Evolutionary conservation across 2,329 filamentous ascomycete genomes (phyloP).

Genomic region (Aspergillus puulaauensis): DNA sequence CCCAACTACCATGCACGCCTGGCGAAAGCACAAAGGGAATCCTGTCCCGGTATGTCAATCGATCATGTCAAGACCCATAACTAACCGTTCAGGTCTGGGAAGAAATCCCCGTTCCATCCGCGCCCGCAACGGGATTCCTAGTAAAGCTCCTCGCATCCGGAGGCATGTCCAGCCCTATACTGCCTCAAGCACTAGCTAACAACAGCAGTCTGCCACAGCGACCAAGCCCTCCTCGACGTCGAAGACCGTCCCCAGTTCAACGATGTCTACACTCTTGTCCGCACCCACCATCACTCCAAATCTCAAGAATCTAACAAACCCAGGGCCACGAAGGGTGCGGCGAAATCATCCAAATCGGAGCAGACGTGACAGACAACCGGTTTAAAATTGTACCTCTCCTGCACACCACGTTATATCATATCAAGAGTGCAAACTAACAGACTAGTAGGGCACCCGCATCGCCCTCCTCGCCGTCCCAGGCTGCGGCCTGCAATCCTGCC

Average conservation of each 20-base stretch:
- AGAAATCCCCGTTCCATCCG: constrained; percentile 8
- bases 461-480: constrained; percentile 19
- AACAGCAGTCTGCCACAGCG: constrained; percentile 12
- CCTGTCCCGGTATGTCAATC: constrained; percentile 1
- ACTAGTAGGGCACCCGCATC: constrained; percentile 1
- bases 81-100: constrained; percentile 9
- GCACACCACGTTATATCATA: no score
- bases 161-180: neutral
- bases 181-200: neutral
- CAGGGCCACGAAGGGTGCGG: constrained; percentile 17
- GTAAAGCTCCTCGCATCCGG: constrained; percentile 12
- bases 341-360: constrained; percentile 11
- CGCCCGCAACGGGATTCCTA: neutral
- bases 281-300: neutral
- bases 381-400: constrained; percentile 5
- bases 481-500: constrained; percentile 31
- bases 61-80: neutral
- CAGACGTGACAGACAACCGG: neutral
- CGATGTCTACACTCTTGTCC: constrained; percentile 10
- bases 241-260: constrained; percentile 14
- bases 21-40: constrained; percentile 16
- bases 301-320: no score
- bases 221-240: constrained; percentile 11
- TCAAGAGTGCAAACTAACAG: neutral
- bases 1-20: constrained; percentile 1